Percentiles rank a stretch among this genome's conserved stretches.
phyloP scores from a whole-genome alignment of 192 early-diverging fungal species.

The Coemansia sp. region DNA sequence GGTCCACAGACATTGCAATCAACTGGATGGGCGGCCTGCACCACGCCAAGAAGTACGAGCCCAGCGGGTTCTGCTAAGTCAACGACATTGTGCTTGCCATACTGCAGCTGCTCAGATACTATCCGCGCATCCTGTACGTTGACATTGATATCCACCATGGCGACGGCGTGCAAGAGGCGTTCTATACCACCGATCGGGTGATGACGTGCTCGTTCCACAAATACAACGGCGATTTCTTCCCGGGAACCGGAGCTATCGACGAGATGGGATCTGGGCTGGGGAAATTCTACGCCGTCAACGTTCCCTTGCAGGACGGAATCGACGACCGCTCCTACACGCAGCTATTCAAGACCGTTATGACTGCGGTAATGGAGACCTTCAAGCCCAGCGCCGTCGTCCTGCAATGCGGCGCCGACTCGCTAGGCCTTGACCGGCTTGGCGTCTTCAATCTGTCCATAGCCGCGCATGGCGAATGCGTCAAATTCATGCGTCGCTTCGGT shows the following conservation, averaged over 20 bases:
- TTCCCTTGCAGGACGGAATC: conserved; percentile 92
- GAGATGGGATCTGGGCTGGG: conserved; percentile 86
- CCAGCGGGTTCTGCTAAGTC: conserved; percentile 94
- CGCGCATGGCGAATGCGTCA: conserved; percentile 89
- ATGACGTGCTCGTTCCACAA: conserved; percentile 96
- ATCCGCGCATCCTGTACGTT: conserved; percentile 93
- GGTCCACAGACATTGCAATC: conserved; percentile 85
- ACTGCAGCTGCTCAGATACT: conserved; percentile 64
- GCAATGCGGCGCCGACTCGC: conserved; percentile 96
- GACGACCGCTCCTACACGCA: conserved; percentile 83
- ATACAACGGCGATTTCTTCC: conserved; percentile 94
- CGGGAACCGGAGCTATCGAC: conserved; percentile 87
- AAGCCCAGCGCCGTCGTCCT: conserved; percentile 87
- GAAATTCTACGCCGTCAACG: conserved; percentile 92
- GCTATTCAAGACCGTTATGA: conserved; percentile 73
- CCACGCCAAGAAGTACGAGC: conserved; percentile 79
- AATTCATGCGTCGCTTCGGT: conserved; percentile 89
- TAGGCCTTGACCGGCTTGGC: conserved; percentile 92
- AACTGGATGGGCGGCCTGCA: conserved; percentile 92
- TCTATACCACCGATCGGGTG: conserved; percentile 89
- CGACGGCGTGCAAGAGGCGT: conserved; percentile 94
- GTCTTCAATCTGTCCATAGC: conserved; percentile 91
- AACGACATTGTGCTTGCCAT: conserved; percentile 92
- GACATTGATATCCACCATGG: conserved; percentile 93
- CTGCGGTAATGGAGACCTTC: conserved; percentile 92